Evolutionary conservation across 2,329 filamentous ascomycete species (phyloP).

Genomic region (Alternaria atra): DNA sequence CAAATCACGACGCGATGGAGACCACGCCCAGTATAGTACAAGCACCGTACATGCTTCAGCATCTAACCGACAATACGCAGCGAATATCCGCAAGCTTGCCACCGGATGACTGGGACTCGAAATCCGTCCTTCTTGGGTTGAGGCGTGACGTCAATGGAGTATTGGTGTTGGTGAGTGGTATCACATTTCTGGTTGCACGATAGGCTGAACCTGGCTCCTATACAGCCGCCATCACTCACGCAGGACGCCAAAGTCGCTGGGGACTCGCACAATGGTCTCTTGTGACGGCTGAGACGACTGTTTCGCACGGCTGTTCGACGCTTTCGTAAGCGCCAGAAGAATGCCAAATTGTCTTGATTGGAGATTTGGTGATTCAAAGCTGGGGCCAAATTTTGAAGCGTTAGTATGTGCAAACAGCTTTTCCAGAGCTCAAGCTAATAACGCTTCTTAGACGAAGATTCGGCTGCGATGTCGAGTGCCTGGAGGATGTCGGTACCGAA

Average conservation of each 20-base stretch:
- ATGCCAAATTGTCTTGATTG: neutral
- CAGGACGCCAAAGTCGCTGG: neutral
- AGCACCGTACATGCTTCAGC: conserved; percentile 27
- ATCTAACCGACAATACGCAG: conserved; percentile 22
- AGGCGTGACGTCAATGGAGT: conserved; percentile 14
- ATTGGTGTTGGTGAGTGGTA: conserved; percentile 13
- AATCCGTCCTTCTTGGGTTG: conserved; percentile 7
- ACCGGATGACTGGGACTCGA: conserved; percentile 25
- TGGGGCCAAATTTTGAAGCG: neutral
- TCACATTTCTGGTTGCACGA: neutral
- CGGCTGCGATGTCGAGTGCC: conserved; percentile 61
- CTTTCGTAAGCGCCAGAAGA: neutral
- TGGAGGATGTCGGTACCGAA: conserved; percentile 70
- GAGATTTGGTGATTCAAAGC: neutral
- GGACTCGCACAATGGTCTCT: neutral
- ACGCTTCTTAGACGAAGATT: conserved; percentile 35
- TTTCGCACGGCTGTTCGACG: neutral
- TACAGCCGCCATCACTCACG: conserved; percentile 1
- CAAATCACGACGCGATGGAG: neutral
- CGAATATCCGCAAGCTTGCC: conserved; percentile 24
- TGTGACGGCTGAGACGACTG: neutral
- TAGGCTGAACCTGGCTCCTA: neutral
- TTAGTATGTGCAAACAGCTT: neutral
- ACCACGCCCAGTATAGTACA: neutral
- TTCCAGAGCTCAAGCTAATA: conserved; percentile 24